Base-by-base conservation (phyloP, 2,329 filamentous ascomycete genomes). In the Trichoderma guizhouense region DNA sequence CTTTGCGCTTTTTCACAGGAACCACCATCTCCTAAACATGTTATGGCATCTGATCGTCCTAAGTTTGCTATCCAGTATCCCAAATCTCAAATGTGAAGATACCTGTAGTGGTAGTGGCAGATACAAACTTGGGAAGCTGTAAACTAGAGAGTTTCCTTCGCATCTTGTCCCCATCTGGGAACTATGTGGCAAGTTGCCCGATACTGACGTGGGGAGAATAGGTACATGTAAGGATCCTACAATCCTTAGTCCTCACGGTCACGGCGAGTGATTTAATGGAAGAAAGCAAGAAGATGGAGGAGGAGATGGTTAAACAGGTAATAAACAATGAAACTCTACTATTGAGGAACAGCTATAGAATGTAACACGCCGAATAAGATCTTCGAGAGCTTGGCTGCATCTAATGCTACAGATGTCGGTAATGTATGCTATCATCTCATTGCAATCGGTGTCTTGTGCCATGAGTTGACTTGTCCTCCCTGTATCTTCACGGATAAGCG, bases 1-100 rank as follows among this genome's bases (percentile, higher is more conserved):
- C 6, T 28, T 28, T 43, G 15, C 3, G 36, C 0, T 43, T n/a
- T n/a, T 43, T 5, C 15, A 43, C 39, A 43, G 7, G 1, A 43
- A 43, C 7, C 1, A 0, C 39, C 18, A 43, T 43, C 0, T 43
- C 7, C 15, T n/a, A n/a, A 43, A 9, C 18, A 9, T 43, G 15
- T 1, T 1, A 9, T 18, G 1, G 7, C 15, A 18, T 4, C 2
- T 9, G 0, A 18, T 0, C 1, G 3, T 43, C 15, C 7, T 0
- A 43, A n/a, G 0, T 9, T 43, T 43, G 39, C 7, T 43, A 39
- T 39, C 15, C 3, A 18, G 15, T 8, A 18, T 18, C 15, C 7
- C 15, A 18, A 0, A 39, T 39, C 36, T 39, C 36, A 39, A 18
- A 18, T 8, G 7, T 18, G 7, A 43, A 43, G 7, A 18, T 43